Base-by-base conservation (phyloP, 2,329 filamentous ascomycete species). In the Didymella keratinophila region DNA sequence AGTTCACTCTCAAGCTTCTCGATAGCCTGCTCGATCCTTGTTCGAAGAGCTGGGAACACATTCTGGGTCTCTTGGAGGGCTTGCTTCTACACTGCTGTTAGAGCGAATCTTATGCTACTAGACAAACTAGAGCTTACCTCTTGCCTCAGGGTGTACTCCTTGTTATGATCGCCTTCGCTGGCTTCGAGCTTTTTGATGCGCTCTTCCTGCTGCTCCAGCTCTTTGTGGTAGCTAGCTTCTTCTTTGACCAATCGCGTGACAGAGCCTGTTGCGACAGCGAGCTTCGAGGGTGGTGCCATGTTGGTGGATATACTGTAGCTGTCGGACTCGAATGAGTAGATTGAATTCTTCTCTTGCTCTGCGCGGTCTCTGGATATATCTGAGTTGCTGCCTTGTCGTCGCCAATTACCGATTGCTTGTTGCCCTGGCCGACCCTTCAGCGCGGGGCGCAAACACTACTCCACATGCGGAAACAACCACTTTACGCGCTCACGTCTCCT, bases 231-330 rank as follows among this genome's bases (percentile, higher is more conserved):
- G 70, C 89, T 94, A 37, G 85, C 82, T 78, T 97, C 92, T 78
- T 99, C 95, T 78, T 96, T 97, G 66, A 97, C 86, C 46, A 98
- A 86, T 58, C 95, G 92, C 69, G 86, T 83, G 66, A 98, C 87
- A 20, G 92, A 87, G 61, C 89, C 86, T 23, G 91, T 95, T 43
- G 90, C 88, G 73, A 97, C 95, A 70, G 86, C 79, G 75, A 97
- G 87, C 67, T 88, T 85, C 1, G 89, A 88, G 43, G 91, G 90
- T 30, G 92, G 84, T 3, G 91, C 84, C 93, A 97, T 97, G 48
- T 49, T 78, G 49, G 48, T 3, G 21, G 23, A 43, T 43, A 14
- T 21, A 36, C n/a, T 63, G 37, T 48, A 14, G n/a, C 2, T 36
- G 21, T 7, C 12, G 12, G 34, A 41, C 10, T 30, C 14, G 32